Evolutionary conservation across 129 eudicot species (phyloP).

Genomic region (Artemisia argyi): DNA sequence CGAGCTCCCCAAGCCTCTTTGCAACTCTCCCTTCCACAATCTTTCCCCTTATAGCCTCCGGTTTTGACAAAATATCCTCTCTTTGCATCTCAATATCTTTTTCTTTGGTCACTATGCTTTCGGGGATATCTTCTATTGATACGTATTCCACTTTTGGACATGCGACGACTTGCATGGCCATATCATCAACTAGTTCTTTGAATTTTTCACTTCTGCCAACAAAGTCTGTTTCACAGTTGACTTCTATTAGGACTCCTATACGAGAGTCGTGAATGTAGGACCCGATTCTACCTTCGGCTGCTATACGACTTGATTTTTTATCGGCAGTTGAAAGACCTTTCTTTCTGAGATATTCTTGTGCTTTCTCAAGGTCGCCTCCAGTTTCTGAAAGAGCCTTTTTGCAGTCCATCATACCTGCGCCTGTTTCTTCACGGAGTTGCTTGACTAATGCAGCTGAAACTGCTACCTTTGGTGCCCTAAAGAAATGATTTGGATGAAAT

Average conservation of each 20-base stretch:
- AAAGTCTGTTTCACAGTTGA: conserved; percentile 96
- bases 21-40: conserved; percentile 90
- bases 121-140: conserved; percentile 75
- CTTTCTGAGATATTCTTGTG: conserved; percentile 89
- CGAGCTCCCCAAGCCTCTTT: conserved; percentile 91
- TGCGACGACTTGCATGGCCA: conserved; percentile 98
- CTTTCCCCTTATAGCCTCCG: conserved; percentile 80
- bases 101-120: conserved; percentile 55
- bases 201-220: conserved; percentile 84
- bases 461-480: conserved; percentile 65
- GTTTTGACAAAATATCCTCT: conserved; percentile 83
- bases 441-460: conserved; percentile 89
- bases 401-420: conserved; percentile 99
- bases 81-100: conserved; percentile 91
- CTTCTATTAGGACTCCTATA: conserved; percentile 95
- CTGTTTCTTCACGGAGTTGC: conserved; percentile 91
- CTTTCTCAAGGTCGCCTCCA: conserved; percentile 83
- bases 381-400: conserved; percentile 95
- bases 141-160: conserved; percentile 86
- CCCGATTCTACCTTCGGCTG: conserved; percentile 97
- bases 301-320: conserved; percentile 82
- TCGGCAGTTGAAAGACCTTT: conserved; percentile 95
- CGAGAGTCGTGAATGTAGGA: conserved; percentile 95
- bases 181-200: conserved; percentile 81
- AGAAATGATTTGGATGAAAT: neutral